A percentile compares a stretch with the other conserved stretches of the same genome.
phyloP scores from a whole-genome alignment of 2,329 filamentous ascomycete genomes.

The Chaetomiaceae sp. region DNA sequence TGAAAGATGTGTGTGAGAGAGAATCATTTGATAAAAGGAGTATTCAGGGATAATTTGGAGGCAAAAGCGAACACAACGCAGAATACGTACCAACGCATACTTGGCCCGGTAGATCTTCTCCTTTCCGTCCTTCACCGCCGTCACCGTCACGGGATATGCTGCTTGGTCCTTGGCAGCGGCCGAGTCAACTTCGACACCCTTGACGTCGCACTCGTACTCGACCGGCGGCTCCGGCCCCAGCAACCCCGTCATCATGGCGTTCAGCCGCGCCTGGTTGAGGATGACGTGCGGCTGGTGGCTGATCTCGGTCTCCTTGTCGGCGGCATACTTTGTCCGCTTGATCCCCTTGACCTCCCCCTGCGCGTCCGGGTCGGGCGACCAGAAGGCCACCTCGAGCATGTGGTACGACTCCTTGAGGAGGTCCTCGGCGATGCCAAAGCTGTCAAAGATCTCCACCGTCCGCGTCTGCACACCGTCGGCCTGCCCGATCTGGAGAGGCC shows the following conservation, averaged over 20 bases:
- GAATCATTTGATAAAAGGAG: background rate
- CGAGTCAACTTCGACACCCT: constrained; percentile 45
- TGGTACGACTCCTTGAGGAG: constrained; percentile 54
- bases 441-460: constrained; percentile 59
- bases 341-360: constrained; percentile 31
- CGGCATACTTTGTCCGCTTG: constrained; percentile 40
- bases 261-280: constrained; percentile 51
- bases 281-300: constrained; percentile 54
- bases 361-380: constrained; percentile 37
- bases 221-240: constrained; percentile 43
- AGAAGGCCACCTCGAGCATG: constrained; percentile 54
- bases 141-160: constrained; percentile 42
- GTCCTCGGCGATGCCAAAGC: constrained; percentile 49
- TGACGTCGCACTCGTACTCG: constrained; percentile 51
- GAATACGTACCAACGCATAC: constrained; percentile 42
- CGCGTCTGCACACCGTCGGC: constrained; percentile 60
- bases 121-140: constrained; percentile 37
- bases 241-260: constrained; percentile 48
- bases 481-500: constrained; percentile 53
- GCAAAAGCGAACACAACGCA: background rate
- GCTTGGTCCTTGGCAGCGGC: constrained; percentile 31
- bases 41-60: no score
- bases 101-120: constrained; percentile 41
- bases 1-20: constrained; percentile 37
- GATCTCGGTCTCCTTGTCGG: constrained; percentile 50